Percentiles rank a stretch among this genome's conserved stretches.
Conservation (phyloP, 1,284 basidiomycete genomes). For the Rhodofomes roseus region DNA sequence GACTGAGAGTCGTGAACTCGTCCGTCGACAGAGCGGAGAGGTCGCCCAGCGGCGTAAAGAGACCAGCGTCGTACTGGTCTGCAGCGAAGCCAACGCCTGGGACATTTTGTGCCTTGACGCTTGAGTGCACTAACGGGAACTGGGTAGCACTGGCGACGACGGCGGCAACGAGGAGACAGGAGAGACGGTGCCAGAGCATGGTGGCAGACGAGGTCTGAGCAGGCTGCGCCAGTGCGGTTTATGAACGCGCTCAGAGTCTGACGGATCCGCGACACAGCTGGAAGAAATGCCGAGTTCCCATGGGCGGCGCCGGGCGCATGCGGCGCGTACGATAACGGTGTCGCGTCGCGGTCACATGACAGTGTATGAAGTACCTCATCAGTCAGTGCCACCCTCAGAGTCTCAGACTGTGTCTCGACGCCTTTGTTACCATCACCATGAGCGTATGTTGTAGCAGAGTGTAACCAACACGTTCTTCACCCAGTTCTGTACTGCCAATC, state of each 20-base stretch:
- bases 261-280: background rate
- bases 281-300: background rate
- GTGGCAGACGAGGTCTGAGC: background rate
- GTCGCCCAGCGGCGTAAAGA: conserved; percentile 39
- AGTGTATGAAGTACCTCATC: too few relatives aligned
- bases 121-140: conserved; percentile 2
- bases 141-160: background rate
- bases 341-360: conserved; percentile 7
- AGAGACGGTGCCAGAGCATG: conserved; percentile 3
- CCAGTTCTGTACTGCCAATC: too few relatives aligned
- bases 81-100: background rate
- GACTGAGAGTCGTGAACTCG: conserved; percentile 44
- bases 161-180: background rate
- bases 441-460: too few relatives aligned
- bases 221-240: background rate
- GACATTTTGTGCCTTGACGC: background rate
- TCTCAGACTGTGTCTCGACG: too few relatives aligned
- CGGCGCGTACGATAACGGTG: conserved; percentile 1
- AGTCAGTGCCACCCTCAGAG: too few relatives aligned
- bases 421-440: too few relatives aligned
- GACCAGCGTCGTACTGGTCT: conserved; percentile 30
- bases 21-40: conserved; percentile 35
- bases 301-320: background rate
- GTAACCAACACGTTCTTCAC: too few relatives aligned
- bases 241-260: background rate